Conservation (phyloP, 345 rosid species). For the Eucalyptus virginea region DNA sequence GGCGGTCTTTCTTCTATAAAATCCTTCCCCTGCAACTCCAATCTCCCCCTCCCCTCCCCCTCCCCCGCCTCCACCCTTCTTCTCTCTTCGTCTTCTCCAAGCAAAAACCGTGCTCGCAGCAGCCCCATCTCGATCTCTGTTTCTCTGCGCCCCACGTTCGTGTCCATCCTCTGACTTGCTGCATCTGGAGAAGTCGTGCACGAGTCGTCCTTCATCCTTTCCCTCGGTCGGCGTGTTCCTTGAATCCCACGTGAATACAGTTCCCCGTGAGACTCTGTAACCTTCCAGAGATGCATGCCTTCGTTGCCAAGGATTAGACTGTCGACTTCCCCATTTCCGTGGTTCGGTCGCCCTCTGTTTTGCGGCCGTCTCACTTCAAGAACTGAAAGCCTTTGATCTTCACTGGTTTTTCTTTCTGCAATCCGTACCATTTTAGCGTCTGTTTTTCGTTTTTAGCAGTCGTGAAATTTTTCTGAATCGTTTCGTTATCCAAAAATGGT, state of each 20-base stretch:
- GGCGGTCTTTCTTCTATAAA: not conserved
- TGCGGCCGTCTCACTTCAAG: not conserved
- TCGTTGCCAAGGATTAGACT: too few species aligned
- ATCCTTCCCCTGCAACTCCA: not conserved
- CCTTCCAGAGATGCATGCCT: not conserved
- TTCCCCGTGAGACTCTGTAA: not conserved
- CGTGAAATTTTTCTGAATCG: not conserved
- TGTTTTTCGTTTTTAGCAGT: not conserved
- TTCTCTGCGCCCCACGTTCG: not conserved
- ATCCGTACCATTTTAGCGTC: not conserved
- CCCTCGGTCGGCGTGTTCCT: not conserved
- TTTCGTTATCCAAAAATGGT: not conserved
- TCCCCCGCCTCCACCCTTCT: too few species aligned
- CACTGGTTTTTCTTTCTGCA: not conserved
- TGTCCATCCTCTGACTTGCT: not conserved
- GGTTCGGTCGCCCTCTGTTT: not conserved
- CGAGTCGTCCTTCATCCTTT: not conserved
- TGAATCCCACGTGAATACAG: not conserved
- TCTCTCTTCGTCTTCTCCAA: not conserved
- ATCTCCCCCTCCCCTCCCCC: fast-evolving
- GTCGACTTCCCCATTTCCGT: too few species aligned
- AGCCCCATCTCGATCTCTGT: not conserved
- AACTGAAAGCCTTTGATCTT: not conserved
- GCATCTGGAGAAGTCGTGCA: not conserved
- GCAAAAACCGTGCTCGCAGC: not conserved